phyloP scores from a whole-genome alignment of 1,284 basidiomycete species.

The Pisolithus thermaeus region DNA sequence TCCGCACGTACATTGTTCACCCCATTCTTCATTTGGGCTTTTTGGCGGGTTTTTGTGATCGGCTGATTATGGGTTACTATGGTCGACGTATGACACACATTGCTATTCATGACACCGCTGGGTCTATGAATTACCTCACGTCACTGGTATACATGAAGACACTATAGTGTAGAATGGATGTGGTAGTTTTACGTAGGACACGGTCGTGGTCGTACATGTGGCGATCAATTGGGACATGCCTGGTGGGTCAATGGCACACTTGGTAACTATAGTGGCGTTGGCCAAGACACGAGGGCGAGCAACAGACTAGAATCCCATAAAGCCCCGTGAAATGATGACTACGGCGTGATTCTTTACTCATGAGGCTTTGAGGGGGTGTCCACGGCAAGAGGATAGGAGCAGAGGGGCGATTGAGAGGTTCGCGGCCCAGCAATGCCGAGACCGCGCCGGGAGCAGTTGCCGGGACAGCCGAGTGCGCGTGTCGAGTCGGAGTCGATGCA shows the following conservation, averaged over 20 bases:
- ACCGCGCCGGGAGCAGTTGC: conserved; percentile 14
- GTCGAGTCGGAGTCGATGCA: conserved; percentile 3
- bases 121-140: not conserved
- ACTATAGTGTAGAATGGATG: conserved; percentile 1
- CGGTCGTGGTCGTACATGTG: not conserved
- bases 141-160: not conserved
- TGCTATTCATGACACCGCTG: conserved; percentile 7
- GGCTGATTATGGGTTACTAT: conserved; percentile 14
- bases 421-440: conserved; percentile 21
- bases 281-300: not conserved
- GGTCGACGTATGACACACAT: conserved; percentile 8
- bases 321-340: not conserved
- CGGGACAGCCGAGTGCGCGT: conserved; percentile 24
- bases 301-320: not conserved
- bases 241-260: not conserved
- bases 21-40: conserved; percentile 17
- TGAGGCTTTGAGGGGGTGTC: not conserved
- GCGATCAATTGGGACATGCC: not conserved
- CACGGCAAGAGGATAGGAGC: not conserved
- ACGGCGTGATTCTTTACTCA: not conserved
- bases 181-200: conserved; percentile 17
- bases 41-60: conserved; percentile 18
- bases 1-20: conserved; percentile 7
- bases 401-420: conserved; percentile 17
- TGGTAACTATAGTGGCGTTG: not conserved